phyloP scores from a whole-genome alignment of 2,329 filamentous ascomycete species.

The Acrodontium crateriforme region DNA sequence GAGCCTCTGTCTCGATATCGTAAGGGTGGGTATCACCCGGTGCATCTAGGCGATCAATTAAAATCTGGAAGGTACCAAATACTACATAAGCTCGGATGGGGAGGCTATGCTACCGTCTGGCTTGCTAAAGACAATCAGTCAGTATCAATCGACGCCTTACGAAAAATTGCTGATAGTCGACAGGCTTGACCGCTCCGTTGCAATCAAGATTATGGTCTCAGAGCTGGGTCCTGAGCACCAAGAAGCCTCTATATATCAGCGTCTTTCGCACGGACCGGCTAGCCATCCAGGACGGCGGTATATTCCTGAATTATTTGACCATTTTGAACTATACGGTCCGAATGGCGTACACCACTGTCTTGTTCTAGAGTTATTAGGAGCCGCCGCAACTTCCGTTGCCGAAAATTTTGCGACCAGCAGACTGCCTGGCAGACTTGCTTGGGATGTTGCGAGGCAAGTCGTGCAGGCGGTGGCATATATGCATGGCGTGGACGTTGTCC shows the following conservation, averaged over 20 bases:
- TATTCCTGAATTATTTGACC: conserved; percentile 24
- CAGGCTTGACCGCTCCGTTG: conserved; percentile 9
- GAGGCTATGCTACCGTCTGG: conserved; percentile 26
- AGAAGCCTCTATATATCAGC: conserved; percentile 9
- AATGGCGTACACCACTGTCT: conserved; percentile 33
- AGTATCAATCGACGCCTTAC: neutral
- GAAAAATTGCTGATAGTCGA: conserved; percentile 1
- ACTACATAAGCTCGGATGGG: conserved; percentile 24
- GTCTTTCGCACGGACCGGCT: conserved; percentile 5
- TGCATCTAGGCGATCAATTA: conserved; percentile 17
- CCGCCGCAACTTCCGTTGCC: conserved; percentile 26
- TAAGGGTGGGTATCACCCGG: conserved; percentile 20
- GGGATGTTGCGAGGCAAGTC: conserved; percentile 16
- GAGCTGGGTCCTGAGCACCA: conserved; percentile 2
- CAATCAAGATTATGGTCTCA: conserved; percentile 13
- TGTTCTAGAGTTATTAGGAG: conserved; percentile 27
- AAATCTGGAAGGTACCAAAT: conserved; percentile 21
- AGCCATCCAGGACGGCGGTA: conserved; percentile 11
- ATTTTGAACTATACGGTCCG: conserved; percentile 27
- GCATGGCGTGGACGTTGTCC: conserved; percentile 12
- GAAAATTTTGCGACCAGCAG: conserved; percentile 21
- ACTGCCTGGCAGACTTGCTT: conserved; percentile 26
- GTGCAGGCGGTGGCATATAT: conserved; percentile 10
- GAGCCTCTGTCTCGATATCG: conserved; percentile 13
- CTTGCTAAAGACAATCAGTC: conserved; percentile 17